A percentile compares a stretch with the other conserved stretches of the same genome.
These are phyloP conservation scores for Apiotrichum mycotoxinovorans DNA, from an alignment of 1,284 basidiomycete genomes.

Conservation along the genomic window DNA sequence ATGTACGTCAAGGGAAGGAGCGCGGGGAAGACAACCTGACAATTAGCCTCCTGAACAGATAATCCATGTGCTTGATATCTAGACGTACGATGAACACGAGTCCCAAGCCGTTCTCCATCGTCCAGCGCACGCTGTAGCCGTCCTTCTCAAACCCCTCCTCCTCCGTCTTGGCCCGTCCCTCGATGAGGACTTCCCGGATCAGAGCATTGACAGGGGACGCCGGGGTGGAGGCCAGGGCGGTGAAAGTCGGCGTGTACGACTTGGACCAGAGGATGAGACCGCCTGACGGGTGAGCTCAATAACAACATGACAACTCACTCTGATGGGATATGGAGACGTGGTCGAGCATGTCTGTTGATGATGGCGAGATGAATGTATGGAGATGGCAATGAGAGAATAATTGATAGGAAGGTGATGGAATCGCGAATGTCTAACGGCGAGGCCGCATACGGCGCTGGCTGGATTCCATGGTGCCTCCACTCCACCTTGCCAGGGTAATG, in stretches of 20 bases:
- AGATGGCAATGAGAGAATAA: neutral
- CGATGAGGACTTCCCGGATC: conserved; percentile 84
- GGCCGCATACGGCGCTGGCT: too few species aligned
- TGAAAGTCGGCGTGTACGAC: conserved; percentile 82
- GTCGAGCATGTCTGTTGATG: conserved; percentile 63
- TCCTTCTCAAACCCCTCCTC: conserved; percentile 85
- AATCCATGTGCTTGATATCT: neutral
- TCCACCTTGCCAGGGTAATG: too few species aligned
- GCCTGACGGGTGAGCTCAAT: conserved; percentile 54
- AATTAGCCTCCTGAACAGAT: conserved; percentile 4
- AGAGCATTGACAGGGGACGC: conserved; percentile 84
- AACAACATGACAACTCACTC: conserved; percentile 53
- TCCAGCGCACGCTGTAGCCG: conserved; percentile 87
- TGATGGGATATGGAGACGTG: conserved; percentile 87
- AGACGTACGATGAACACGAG: conserved; percentile 84
- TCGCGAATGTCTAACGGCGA: too few species aligned
- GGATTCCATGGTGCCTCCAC: too few species aligned
- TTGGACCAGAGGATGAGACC: conserved; percentile 89
- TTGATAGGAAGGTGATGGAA: neutral
- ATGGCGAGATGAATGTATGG: neutral
- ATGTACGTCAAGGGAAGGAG: conserved; percentile 94
- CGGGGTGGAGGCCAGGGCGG: conserved; percentile 66
- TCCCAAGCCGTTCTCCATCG: conserved; percentile 85
- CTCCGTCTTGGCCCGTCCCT: conserved; percentile 54
- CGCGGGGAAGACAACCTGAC: conserved; percentile 89